Percentiles rank a stretch among this genome's conserved stretches.
phyloP scores from a whole-genome alignment of 2,329 filamentous ascomycete species.

The Ciborinia camelliae region DNA sequence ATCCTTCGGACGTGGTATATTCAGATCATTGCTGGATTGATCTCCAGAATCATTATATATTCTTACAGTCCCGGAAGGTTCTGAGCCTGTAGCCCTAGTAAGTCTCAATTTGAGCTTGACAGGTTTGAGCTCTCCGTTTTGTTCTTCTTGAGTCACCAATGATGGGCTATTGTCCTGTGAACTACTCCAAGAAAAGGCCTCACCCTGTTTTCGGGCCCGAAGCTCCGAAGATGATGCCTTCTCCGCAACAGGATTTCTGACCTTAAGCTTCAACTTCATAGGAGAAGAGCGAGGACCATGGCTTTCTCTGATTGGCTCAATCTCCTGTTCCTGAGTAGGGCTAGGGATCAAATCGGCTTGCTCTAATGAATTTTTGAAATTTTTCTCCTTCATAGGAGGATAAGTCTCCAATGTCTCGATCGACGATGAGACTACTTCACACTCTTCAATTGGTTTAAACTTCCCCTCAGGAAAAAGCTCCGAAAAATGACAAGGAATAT shows the following conservation, averaged over 20 bases:
- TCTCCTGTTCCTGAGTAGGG: not conserved
- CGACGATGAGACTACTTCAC: not conserved
- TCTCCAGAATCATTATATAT: conserved; percentile 30
- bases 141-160: conserved; percentile 12
- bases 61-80: conserved; percentile 32
- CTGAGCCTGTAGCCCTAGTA: conserved; percentile 32
- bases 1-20: conserved; percentile 34
- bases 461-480: conserved; percentile 7
- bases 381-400: not conserved
- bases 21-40: conserved; percentile 27
- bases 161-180: conserved; percentile 19
- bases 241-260: conserved; percentile 20
- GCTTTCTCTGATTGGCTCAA: not conserved
- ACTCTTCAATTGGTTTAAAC: conserved; percentile 1
- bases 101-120: conserved; percentile 35
- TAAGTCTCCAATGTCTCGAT: not conserved
- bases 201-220: conserved; percentile 29
- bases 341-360: not conserved
- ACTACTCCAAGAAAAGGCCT: conserved; percentile 29
- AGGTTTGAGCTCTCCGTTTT: conserved; percentile 20
- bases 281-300: conserved; percentile 17
- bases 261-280: conserved; percentile 28
- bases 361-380: not conserved
- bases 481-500: conserved; percentile 22
- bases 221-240: conserved; percentile 25